Evolutionary conservation across 139 green algal species (phyloP), one percentile per base, ranked within the genome.

Genomic region (Coelastrella sp.): DNA sequence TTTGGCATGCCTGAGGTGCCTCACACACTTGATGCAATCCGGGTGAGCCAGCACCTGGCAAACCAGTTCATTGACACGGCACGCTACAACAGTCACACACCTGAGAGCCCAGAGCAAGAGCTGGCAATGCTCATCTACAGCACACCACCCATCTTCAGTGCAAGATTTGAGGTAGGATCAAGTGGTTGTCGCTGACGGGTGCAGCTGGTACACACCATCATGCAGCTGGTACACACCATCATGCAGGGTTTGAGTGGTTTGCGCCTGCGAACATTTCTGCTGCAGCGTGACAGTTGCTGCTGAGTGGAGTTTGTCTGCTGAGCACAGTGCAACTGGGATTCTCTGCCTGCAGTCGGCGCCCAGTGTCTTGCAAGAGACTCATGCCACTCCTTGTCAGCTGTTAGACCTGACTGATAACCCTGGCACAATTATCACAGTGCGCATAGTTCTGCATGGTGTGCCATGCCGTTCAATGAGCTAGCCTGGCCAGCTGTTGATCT

Each of bases 121-220:
- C 93, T 98, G 66, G 93, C 91, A 3, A 91, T 96, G 88, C 89
- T 96, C 35, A 97, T 98, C 20, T 97, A 98, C 94, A 94, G 93
- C 92, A 96, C 91, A 25, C 78, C 92, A 20, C 89, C 93, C 17
- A 92, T 95, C 25, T 98, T 98, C 91, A 93, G 89, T 1, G 94
- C 92, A 4, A 87, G 93, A 65, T 95, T 94, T 78, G 92, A 94
- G 91, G 91, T 93, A 63, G 22, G 86, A 17, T 11, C 3, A 49
- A 49, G 35, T 49, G 35, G 5, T 11, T 20, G 56, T 5, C 7
- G 35, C 35, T 5, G 35, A 49, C 35, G 35, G 35, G 35, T 49
- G 35, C 35, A 49, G 3, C 61, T 70, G 61, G 61, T 12, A 20
- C 61, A 20, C 61, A 70, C 3, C 35, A 49, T 49, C 35, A 49